Evolutionary conservation across 2,329 filamentous ascomycete genomes (phyloP).

Genomic region (Aspergillus pseudonomiae): DNA sequence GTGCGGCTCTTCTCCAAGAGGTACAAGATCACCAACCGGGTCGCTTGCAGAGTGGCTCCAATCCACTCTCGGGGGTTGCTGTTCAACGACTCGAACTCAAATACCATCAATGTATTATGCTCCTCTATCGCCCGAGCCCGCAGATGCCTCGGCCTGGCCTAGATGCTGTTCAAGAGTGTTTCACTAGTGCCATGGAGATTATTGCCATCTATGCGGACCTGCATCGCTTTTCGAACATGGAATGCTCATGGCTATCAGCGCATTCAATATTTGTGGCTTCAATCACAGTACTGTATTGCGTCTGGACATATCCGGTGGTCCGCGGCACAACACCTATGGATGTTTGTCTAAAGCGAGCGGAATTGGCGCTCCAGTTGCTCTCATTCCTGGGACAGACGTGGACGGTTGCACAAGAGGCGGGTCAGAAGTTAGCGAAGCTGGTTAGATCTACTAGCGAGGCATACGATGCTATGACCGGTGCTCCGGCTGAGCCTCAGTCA

Average conservation of each 20-base stretch:
- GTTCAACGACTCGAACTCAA: constrained; percentile 9
- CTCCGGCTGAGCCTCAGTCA: not conserved
- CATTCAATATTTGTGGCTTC: constrained; percentile 10
- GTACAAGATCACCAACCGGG: not conserved
- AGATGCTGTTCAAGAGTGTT: constrained; percentile 5
- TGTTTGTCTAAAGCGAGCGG: not conserved
- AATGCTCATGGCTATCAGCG: constrained; percentile 9
- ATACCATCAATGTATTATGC: constrained; percentile 10
- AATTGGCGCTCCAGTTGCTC: not conserved
- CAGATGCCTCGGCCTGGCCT: not conserved
- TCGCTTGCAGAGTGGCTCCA: not conserved
- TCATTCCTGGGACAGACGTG: constrained; percentile 7
- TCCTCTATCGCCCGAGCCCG: constrained; percentile 6
- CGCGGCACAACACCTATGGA: not conserved
- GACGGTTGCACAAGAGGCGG: constrained; percentile 3
- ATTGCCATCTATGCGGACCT: constrained; percentile 1
- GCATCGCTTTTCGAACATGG: constrained; percentile 10
- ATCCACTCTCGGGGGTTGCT: constrained; percentile 1
- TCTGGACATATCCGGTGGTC: not conserved
- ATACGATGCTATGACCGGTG: not conserved
- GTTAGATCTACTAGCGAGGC: constrained; percentile 3
- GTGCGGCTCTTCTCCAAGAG: not conserved
- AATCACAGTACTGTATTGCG: constrained; percentile 5
- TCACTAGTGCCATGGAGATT: constrained; percentile 7
- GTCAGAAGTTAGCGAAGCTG: constrained; percentile 5